Conservation (phyloP, 2,329 filamentous ascomycete genomes). For the Penicillium capsulatum region DNA sequence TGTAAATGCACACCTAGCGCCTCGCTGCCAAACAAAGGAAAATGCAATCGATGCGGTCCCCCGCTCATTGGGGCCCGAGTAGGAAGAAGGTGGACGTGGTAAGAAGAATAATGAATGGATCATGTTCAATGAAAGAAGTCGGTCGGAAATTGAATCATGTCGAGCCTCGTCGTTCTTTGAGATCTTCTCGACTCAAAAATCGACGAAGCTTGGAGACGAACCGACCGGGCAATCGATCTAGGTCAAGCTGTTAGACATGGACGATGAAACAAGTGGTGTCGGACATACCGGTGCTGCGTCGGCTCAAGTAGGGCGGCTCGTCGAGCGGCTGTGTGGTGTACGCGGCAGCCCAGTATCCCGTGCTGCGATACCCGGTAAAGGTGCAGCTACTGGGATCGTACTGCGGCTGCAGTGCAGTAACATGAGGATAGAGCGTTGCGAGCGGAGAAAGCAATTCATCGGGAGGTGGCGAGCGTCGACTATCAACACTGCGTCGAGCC, state of each 20-base stretch:
- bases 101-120: conserved; percentile 5
- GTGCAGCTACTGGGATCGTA: conserved; percentile 28
- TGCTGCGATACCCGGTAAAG: conserved; percentile 29
- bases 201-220: conserved; percentile 33
- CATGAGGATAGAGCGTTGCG: conserved; percentile 36
- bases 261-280: too few relatives aligned
- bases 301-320: conserved; percentile 17
- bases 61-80: conserved; percentile 7
- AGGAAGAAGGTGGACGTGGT: not conserved
- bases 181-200: conserved; percentile 32
- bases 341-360: conserved; percentile 31
- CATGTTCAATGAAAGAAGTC: conserved; percentile 6
- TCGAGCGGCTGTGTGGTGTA: conserved; percentile 26
- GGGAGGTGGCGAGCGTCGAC: conserved; percentile 25
- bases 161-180: conserved; percentile 21
- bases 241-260: conserved; percentile 12
- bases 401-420: conserved; percentile 34
- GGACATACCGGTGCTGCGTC: conserved; percentile 28
- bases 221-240: conserved; percentile 26
- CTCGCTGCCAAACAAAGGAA: conserved; percentile 9
- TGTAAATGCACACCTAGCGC: too few relatives aligned
- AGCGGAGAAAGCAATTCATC: conserved; percentile 33
- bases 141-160: conserved; percentile 11
- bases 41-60: conserved; percentile 3
- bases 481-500: conserved; percentile 27